Evolutionary conservation across 2,329 filamentous ascomycete genomes (phyloP).

Genomic region (Colletotrichum noveboracense): DNA sequence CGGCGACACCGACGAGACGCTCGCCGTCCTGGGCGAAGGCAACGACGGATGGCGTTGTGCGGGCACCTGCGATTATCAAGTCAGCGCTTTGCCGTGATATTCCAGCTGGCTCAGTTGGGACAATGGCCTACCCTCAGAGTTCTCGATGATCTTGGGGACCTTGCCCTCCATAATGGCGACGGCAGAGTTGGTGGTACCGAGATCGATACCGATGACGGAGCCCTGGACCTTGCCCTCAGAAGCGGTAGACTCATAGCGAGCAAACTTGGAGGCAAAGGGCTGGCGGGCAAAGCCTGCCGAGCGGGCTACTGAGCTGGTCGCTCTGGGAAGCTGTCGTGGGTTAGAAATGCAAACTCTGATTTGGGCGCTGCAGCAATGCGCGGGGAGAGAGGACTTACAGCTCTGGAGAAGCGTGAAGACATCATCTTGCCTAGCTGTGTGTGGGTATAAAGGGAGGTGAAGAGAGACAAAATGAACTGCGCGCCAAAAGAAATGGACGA

Average conservation of each 20-base stretch:
- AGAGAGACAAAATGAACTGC: conserved; percentile 25
- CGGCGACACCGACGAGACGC: conserved; percentile 94
- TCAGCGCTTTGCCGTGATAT: background rate
- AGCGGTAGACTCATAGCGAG: conserved; percentile 75
- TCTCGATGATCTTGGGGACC: conserved; percentile 94
- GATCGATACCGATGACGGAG: conserved; percentile 96
- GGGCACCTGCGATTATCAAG: conserved; percentile 63
- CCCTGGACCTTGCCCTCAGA: conserved; percentile 86
- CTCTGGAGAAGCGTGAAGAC: conserved; percentile 74
- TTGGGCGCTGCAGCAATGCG: conserved; percentile 5
- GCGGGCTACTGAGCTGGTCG: conserved; percentile 71
- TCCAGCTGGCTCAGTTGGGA: background rate
- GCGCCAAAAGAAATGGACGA: conserved; percentile 19
- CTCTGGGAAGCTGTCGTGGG: conserved; percentile 73
- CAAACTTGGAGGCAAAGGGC: conserved; percentile 75
- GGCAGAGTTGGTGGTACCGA: conserved; percentile 97
- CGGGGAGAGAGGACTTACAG: conserved; percentile 61
- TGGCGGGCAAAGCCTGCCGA: conserved; percentile 71
- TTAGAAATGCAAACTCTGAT: conserved; percentile 26
- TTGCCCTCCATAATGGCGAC: conserved; percentile 99
- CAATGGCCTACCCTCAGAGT: conserved; percentile 78
- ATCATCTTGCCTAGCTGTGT: conserved; percentile 62
- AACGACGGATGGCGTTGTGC: conserved; percentile 93
- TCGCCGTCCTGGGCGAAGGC: conserved; percentile 96
- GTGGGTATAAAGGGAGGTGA: conserved; percentile 31